Evolutionary conservation across 169 alveolate genomes (phyloP).

Genomic region (Cryptosporidium canis): DNA sequence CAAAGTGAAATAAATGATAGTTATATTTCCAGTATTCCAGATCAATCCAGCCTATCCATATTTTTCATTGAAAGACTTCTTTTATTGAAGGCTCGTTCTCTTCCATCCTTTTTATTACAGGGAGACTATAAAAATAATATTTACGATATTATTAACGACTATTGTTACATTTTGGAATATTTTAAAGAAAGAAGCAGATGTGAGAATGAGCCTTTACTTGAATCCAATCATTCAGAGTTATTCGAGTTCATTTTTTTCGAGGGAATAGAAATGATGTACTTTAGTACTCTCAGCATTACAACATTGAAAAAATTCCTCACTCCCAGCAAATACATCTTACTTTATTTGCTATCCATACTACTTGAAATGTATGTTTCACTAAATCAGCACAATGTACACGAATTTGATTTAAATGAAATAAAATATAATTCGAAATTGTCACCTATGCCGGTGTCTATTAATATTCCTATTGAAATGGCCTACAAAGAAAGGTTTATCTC

Average conservation of each 20-base stretch:
- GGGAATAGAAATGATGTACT: conserved; percentile 30
- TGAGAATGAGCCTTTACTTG: background rate
- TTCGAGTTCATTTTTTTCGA: background rate
- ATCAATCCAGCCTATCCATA: background rate
- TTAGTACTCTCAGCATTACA: background rate
- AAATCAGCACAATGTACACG: background rate
- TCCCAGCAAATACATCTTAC: conserved; percentile 8
- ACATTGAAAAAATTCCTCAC: background rate
- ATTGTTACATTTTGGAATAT: background rate
- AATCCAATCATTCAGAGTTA: background rate
- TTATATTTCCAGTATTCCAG: background rate
- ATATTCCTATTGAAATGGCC: background rate
- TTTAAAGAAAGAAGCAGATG: background rate
- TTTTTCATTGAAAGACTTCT: conserved; percentile 9
- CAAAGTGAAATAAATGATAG: background rate
- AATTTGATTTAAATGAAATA: background rate
- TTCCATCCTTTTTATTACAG: background rate
- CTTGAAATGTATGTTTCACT: background rate
- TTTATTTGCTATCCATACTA: background rate
- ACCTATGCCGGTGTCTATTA: background rate
- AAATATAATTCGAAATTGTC: background rate
- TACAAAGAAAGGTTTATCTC: background rate
- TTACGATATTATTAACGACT: conserved; percentile 1
- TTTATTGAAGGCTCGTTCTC: background rate
- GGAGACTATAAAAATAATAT: background rate